Evolutionary conservation across 208 protist genomes (phyloP), one percentile per base, ranked within the genome.

Genomic region (Vickermania spadyakhi): DNA sequence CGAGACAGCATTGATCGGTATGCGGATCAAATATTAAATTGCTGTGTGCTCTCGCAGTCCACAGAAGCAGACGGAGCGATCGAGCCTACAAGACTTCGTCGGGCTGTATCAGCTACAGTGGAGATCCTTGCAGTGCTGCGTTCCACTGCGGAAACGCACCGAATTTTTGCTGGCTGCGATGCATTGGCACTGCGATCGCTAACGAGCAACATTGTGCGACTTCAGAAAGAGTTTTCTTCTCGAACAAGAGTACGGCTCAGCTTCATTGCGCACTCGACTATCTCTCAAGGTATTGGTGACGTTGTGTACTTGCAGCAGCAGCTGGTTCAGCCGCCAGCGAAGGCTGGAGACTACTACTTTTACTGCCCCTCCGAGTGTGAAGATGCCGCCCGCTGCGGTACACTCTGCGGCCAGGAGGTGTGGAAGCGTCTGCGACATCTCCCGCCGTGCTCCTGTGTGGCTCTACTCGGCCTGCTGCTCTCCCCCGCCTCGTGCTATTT

Each of bases 1-100:
- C 83, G 77, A 0, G 56, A 70, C 25, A 84, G 83, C 31, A 55
- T 90, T 41, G 75, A 88, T 67, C 70, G 69, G 56, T 81, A 90
- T 52, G 80, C 79, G 13, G 66, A 62, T 30, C 77, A 89, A 28
- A 75, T 94, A n/a, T 64, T 94, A 26, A 68, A 72, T 21, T 67
- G 80, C 4, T 79, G 86, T 23, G 71, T 82, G 64, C 70, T 94
- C 27, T 90, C 80, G 73, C 85, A 89, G 60, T 78, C 82, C 58
- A 82, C 72, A 29, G 84, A 77, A 22, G 77, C 81, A 23, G 86
- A 89, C 56, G 86, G 83, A 56, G 83, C 76, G 42, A 18, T 45
- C 11, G 81, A 94, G 65, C 77, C 83, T 0, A 86, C 79, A 1
- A 82, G 84, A 53, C 75, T 94, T 56, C 76, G 75, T 30, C 83